Evolutionary conservation across 371 early-diverging fungal species (phyloP), one percentile per base, ranked within the genome.

Genomic region (Mucor ambiguus): DNA sequence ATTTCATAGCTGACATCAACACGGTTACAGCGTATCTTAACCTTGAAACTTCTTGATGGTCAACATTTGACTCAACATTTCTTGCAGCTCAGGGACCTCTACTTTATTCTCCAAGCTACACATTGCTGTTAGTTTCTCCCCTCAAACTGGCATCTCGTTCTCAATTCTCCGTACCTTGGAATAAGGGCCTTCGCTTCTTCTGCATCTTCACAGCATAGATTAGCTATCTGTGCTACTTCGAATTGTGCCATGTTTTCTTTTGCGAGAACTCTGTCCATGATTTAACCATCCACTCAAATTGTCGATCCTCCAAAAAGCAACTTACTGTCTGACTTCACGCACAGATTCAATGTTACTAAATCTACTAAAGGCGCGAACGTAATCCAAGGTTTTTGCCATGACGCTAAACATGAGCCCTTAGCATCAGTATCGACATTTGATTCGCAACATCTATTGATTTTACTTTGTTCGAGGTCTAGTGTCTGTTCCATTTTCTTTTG

Each of bases 221-320:
- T 96, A 29, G 93, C 94, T 46, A 96, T 81, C 70, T 96, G 95
- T 26, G 95, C 93, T 20, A 90, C 78, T 73, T 96, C 96, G 61
- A 93, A 96, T 41, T 89, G 88, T 44, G 90, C 85, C 72, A 94
- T 68, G 5, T 87, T 77, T 10, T 84, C 82, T 28, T 78, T 83
- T 32, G 81, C 80, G 58, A 90, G 67, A 43, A 91, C 73, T 52
- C 89, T 87, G 37, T 24, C 28, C 5, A 52, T 52, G 18, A 18
- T 18, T 41, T 41, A 41, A 41, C 32, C 28, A 29, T 3, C 16
- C 11, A 14, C 33, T 57, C 32, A 20, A 7, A 16, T 2, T 28
- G 14, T 28, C 52, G 6, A 12, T 3, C 6, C 24, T 28, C 8
- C 33, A 33, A 33, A 33, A 12, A 24, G 22, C 8, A 22, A 77